These are phyloP conservation scores for Phytophthora sojae DNA, from an alignment of 352 stramenopile genomes.

Conservation along the genomic window DNA sequence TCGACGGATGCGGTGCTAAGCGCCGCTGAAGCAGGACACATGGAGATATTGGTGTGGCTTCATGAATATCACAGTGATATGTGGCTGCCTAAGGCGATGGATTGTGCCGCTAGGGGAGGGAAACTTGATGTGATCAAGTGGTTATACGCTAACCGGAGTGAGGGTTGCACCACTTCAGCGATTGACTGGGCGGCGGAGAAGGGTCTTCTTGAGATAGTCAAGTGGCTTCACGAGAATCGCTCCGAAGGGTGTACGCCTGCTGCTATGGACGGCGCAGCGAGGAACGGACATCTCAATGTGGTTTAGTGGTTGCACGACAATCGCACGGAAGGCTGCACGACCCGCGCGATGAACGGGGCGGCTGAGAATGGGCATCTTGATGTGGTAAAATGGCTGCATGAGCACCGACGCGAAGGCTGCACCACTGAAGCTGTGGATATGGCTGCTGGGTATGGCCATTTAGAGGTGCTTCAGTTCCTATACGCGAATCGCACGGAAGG, in stretches of 20 bases:
- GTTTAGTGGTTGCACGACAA: too few relatives aligned
- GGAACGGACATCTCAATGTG: too few relatives aligned
- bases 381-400: slow-evolving; percentile 20
- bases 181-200: slow-evolving; percentile 27
- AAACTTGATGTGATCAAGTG: slow-evolving; percentile 16
- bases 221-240: slow-evolving; percentile 25
- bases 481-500: slow-evolving; percentile 10
- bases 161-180: slow-evolving; percentile 9
- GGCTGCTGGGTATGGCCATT: slow-evolving; percentile 12
- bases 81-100: slow-evolving; percentile 18
- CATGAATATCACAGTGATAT: slow-evolving; percentile 6
- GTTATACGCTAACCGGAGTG: slow-evolving; percentile 19
- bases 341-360: slow-evolving; percentile 2
- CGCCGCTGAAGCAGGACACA: slow-evolving; percentile 9
- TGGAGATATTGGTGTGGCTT: slow-evolving; percentile 25
- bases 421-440: slow-evolving; percentile 13
- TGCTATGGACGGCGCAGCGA: slow-evolving; percentile 7
- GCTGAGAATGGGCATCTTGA: slow-evolving; percentile 12
- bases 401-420: slow-evolving; percentile 15
- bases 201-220: slow-evolving; percentile 29
- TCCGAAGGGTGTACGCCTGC: slow-evolving; percentile 13
- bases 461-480: slow-evolving; percentile 19
- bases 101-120: slow-evolving; percentile 9
- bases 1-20: background rate
- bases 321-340: too few relatives aligned